Base-by-base conservation (phyloP, 257 asterid species). In the Solanum sitiens region DNA sequence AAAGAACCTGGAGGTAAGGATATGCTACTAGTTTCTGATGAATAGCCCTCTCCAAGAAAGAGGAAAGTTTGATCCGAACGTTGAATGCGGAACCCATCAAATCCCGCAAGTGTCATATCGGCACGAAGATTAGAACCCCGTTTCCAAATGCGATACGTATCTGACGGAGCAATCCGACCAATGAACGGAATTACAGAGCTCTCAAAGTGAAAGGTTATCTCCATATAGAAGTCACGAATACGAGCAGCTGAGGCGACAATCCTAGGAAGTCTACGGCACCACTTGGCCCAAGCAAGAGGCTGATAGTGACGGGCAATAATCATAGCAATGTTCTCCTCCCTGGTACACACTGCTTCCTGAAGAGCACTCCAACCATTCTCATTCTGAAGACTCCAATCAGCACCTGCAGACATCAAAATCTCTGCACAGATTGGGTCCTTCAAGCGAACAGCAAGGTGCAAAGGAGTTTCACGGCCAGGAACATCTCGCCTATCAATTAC, bases 251-350 rank as follows among this genome's bases (percentile, higher is more conserved):
- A 97, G 73, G 97, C 99, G 73, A 97, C 95, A 86, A 97, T 94
- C 91, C 99, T 94, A 25, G 99, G 99, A 88, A 97, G 99, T 89
- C 99, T 92, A 37, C 99, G 95, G 71, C 99, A 97, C 99, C 99
- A 97, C 88, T 97, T 97, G 15, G 99, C 99, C 99, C 99, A 97
- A 33, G 99, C 99, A 90, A 97, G 98, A 76, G 99, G 98, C 92
- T 96, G 99, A 88, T 94, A 96, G 85, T 96, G 95, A 65, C 96
- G 86, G 40, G 99, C 98, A 90, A 97, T 97, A 88, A 96, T 97
- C 99, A 95, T 93, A 76, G 99, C 98, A 87, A 97, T 96, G 88
- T 89, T 93, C 89, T 97, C 99, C 91, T 96, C 99, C 90, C 96
- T 87, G 18, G 97, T 95, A 86, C 99, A 97, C 76, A 97, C 99